Evolutionary conservation across 2,329 filamentous ascomycete genomes (phyloP).

Genomic region (Dryadomyces quercivorus): DNA sequence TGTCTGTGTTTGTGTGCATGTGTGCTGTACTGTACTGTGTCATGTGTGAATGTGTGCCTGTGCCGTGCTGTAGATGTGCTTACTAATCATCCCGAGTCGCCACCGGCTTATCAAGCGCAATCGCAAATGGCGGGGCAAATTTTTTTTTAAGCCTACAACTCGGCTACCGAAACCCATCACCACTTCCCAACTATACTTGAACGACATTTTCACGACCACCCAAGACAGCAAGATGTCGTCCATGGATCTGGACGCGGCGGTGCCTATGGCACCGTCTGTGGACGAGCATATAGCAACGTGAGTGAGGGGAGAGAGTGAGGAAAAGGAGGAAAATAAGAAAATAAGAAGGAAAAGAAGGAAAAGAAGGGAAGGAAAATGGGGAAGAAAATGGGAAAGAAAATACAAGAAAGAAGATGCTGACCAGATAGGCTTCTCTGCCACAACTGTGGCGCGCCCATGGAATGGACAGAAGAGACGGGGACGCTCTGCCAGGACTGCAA

Average conservation of each 20-base stretch:
- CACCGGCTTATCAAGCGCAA: slow-evolving; percentile 6
- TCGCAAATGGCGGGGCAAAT: slow-evolving; percentile 9
- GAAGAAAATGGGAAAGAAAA: not conserved
- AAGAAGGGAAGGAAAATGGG: not conserved
- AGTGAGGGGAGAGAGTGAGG: slow-evolving; percentile 8
- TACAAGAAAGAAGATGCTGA: not conserved
- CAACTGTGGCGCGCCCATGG: slow-evolving; percentile 92
- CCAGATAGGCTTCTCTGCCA: slow-evolving; percentile 75
- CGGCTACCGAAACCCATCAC: not conserved
- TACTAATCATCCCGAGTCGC: not conserved
- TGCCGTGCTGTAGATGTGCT: not conserved
- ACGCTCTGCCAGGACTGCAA: slow-evolving; percentile 94
- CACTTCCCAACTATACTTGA: not conserved
- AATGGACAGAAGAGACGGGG: slow-evolving; percentile 74
- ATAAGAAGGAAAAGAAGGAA: not conserved
- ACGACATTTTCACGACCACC: not conserved
- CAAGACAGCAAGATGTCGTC: slow-evolving; percentile 7
- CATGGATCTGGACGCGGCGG: slow-evolving; percentile 21
- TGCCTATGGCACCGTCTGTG: slow-evolving; percentile 16
- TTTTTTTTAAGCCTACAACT: slow-evolving; percentile 2
- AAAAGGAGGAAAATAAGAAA: not conserved
- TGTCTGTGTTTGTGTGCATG: too few relatives aligned
- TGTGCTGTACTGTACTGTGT: too few relatives aligned
- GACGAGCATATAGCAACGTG: slow-evolving; percentile 19
- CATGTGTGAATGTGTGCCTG: not conserved